These are phyloP conservation scores for Zhuliangozyma blackwelliae DNA, from an alignment of 1,139 yeast species.

Conservation along the genomic window DNA sequence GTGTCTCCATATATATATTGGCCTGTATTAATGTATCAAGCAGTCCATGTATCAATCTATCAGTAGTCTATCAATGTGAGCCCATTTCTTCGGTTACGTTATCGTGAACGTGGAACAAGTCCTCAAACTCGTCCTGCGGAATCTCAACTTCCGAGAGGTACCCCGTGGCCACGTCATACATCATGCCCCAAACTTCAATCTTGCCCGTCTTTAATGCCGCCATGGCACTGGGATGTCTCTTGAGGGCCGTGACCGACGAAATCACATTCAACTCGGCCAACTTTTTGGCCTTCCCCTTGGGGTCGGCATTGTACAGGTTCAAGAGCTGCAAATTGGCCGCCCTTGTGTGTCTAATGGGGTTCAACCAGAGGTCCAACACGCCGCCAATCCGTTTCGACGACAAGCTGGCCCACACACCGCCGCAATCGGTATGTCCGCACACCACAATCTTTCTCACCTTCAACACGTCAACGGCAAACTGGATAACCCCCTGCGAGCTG, in stretches of 20 bases:
- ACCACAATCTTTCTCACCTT: slow-evolving; percentile 80
- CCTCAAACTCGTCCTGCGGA: slow-evolving; percentile 50
- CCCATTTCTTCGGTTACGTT: slow-evolving; percentile 22
- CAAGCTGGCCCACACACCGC: slow-evolving; percentile 88
- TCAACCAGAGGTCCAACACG: slow-evolving; percentile 73
- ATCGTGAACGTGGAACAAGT: slow-evolving; percentile 47
- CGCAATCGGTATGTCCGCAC: slow-evolving; percentile 98
- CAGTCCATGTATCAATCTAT: neutral
- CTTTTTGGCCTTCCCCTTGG: slow-evolving; percentile 57
- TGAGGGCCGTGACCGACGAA: slow-evolving; percentile 52
- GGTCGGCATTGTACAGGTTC: slow-evolving; percentile 36
- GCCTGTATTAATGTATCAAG: too few relatives aligned
- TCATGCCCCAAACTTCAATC: slow-evolving; percentile 83
- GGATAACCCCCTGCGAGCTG: slow-evolving; percentile 77
- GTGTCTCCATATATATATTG: too few relatives aligned
- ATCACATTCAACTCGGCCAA: slow-evolving; percentile 79
- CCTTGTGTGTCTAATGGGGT: slow-evolving; percentile 67
- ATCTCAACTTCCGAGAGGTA: slow-evolving; percentile 51
- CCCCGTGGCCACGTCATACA: slow-evolving; percentile 85
- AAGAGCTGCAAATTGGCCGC: slow-evolving; percentile 52
- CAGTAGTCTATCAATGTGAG: slow-evolving; percentile 12
- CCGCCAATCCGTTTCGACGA: slow-evolving; percentile 69
- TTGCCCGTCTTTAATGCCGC: slow-evolving; percentile 67
- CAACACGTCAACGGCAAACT: slow-evolving; percentile 84
- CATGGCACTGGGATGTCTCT: slow-evolving; percentile 71